Evolutionary conservation across 2,329 filamentous ascomycete species (phyloP).

Genomic region (Ascochyta rabiei): DNA sequence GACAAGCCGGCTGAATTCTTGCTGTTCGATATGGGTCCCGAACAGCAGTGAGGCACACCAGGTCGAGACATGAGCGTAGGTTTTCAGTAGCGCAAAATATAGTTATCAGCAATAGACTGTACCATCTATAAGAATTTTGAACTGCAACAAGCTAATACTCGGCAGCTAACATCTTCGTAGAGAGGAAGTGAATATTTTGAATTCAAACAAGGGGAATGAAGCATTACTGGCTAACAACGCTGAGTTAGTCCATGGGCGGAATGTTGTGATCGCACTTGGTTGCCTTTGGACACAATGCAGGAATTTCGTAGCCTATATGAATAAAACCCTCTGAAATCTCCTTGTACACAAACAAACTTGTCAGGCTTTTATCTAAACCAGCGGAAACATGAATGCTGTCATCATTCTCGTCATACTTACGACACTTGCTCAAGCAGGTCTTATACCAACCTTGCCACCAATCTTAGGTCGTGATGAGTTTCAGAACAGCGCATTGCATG

Average conservation of each 20-base stretch:
- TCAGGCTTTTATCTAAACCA: background rate
- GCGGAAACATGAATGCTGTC: background rate
- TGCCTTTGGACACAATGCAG: background rate
- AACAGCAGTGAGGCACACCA: conserved; percentile 24
- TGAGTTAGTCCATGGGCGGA: background rate
- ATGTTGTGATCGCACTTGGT: background rate
- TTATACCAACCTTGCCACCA: background rate
- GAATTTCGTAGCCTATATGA: background rate
- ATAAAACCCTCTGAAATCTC: background rate
- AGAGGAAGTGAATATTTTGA: background rate
- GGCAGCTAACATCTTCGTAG: background rate
- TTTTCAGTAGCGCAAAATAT: background rate
- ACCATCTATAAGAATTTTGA: background rate
- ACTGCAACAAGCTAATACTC: background rate
- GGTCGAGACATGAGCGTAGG: background rate
- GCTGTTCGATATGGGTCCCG: conserved; percentile 56
- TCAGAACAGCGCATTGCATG: background rate
- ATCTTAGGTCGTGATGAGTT: background rate
- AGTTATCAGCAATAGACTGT: background rate
- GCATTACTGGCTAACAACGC: background rate
- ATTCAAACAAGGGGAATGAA: background rate
- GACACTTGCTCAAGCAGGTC: background rate
- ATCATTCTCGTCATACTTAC: background rate
- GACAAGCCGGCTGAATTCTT: conserved; percentile 56
- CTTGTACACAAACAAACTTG: background rate